A percentile compares a stretch with the other conserved stretches of the same genome.
These are phyloP conservation scores for Ziziphus jujuba DNA, from an alignment of 306 rosid species.

Conservation along the genomic window DNA sequence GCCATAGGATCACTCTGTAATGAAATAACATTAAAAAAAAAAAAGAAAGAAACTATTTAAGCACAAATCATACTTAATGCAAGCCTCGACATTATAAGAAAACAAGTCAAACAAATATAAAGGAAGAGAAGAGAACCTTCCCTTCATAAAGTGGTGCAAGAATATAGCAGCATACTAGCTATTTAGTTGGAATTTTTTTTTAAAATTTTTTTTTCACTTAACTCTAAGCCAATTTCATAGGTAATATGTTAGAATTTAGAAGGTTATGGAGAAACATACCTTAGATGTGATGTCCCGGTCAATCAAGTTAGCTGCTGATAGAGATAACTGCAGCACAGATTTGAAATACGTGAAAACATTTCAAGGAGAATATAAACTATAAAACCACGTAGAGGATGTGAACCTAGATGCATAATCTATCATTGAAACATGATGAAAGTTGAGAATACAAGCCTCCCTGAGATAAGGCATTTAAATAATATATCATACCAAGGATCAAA, in stretches of 20 bases:
- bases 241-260: background rate
- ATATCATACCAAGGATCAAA: no score
- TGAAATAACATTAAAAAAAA: background rate
- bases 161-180: background rate
- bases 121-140: background rate
- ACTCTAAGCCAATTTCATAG: no score
- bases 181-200: no score
- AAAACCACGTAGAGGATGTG: no score
- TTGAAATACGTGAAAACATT: conserved; percentile 21
- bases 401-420: no score
- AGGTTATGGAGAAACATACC: conserved; percentile 5
- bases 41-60: background rate
- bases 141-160: background rate
- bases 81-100: background rate
- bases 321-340: conserved; percentile 53
- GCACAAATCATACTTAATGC: background rate
- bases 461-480: no score
- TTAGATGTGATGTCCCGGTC: conserved; percentile 46
- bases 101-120: no score
- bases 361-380: conserved; percentile 1
- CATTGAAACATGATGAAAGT: no score
- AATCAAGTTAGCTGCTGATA: conserved; percentile 54
- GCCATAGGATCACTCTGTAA: conserved; percentile 88
- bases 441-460: no score
- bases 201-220: no score